phyloP scores from a whole-genome alignment of 1,284 basidiomycete species.

The Psilocybe mexicana region DNA sequence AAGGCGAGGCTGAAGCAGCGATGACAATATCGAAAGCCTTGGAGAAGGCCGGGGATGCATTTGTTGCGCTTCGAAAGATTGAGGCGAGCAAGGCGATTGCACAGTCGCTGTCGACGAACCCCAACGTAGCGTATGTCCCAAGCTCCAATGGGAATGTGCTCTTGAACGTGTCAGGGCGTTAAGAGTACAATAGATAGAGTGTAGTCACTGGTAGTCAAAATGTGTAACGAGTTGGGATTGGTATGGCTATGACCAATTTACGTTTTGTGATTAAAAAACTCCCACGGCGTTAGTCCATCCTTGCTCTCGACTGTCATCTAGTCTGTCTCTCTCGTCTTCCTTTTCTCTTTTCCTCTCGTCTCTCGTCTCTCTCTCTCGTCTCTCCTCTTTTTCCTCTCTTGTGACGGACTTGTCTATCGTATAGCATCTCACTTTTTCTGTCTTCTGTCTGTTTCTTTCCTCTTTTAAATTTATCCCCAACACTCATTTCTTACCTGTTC shows the following conservation, averaged over 20 bases:
- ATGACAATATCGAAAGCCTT: slow-evolving; percentile 91
- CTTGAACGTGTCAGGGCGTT: slow-evolving; percentile 72
- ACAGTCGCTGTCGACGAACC: slow-evolving; percentile 74
- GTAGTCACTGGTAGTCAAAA: not conserved
- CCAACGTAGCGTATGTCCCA: slow-evolving; percentile 89
- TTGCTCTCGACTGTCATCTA: slow-evolving; percentile 46
- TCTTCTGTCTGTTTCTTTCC: slow-evolving; percentile 38
- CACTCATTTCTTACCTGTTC: slow-evolving; percentile 20
- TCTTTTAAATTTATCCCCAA: slow-evolving; percentile 20
- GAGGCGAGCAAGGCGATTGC: slow-evolving; percentile 98
- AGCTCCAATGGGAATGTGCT: slow-evolving; percentile 78
- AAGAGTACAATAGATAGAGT: slow-evolving; percentile 37
- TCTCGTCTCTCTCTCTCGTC: slow-evolving; percentile 38
- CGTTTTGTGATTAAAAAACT: slow-evolving; percentile 25
- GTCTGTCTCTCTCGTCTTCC: slow-evolving; percentile 47
- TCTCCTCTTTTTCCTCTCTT: slow-evolving; percentile 47
- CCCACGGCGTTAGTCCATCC: slow-evolving; percentile 34
- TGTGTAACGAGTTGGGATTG: not conserved
- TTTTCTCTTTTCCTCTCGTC: slow-evolving; percentile 44
- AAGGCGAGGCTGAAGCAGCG: slow-evolving; percentile 98
- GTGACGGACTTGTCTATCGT: slow-evolving; percentile 52
- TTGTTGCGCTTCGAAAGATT: slow-evolving; percentile 94
- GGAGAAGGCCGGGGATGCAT: slow-evolving; percentile 93
- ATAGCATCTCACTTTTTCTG: slow-evolving; percentile 47
- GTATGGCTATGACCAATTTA: slow-evolving; percentile 9